These are phyloP conservation scores for Phytophthora lateralis DNA, from an alignment of 352 stramenopile species.

Conservation along the genomic window DNA sequence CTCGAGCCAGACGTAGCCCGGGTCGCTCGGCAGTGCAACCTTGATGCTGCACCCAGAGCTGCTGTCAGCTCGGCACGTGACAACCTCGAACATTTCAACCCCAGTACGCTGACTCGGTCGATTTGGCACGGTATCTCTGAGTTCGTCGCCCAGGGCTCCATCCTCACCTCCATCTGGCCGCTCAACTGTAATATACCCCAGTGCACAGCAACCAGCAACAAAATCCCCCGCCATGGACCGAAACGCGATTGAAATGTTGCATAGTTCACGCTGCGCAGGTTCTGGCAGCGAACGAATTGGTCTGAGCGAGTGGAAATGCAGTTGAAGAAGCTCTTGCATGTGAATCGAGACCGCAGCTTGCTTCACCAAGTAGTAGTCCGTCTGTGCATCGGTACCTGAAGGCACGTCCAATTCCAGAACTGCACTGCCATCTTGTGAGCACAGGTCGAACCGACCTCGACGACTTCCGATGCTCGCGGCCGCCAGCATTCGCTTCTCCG, in stretches of 20 bases:
- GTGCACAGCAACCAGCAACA: constrained; percentile 6
- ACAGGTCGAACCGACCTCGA: constrained; percentile 52
- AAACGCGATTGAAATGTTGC: constrained; percentile 43
- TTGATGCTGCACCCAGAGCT: constrained; percentile 5
- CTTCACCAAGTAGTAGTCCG: constrained; percentile 73
- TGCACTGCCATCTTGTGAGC: constrained; percentile 56
- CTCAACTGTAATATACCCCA: constrained; percentile 29
- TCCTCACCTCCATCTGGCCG: constrained; percentile 8
- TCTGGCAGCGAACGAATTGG: constrained; percentile 27
- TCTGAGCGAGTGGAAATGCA: constrained; percentile 42
- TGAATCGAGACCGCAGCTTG: constrained; percentile 43
- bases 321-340: constrained; percentile 56
- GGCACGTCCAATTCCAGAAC: constrained; percentile 61
- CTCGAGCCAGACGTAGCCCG: constrained; percentile 54
- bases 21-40: constrained; percentile 35
- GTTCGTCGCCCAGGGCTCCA: not conserved
- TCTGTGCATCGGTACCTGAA: constrained; percentile 47
- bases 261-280: constrained; percentile 11
- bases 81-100: constrained; percentile 35
- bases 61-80: constrained; percentile 19
- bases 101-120: constrained; percentile 14
- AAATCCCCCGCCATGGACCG: constrained; percentile 23
- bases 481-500: constrained; percentile 45
- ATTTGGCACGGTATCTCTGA: not conserved
- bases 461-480: constrained; percentile 23